Base-by-base conservation (phyloP, 2,329 filamentous ascomycete species). In the Pyrenochaeta sp. region DNA sequence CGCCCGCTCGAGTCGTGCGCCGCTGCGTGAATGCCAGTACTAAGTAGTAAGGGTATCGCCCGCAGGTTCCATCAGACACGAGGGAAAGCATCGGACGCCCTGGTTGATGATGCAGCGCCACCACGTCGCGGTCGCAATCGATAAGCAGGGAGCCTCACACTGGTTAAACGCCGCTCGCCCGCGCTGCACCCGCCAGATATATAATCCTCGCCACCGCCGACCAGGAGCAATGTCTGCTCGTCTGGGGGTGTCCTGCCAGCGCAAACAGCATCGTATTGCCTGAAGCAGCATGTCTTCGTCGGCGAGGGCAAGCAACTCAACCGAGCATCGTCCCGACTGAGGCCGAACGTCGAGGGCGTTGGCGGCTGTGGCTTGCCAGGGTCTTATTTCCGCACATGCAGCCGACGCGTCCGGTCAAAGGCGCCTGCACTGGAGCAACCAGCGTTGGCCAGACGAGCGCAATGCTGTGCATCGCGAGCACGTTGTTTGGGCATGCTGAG, bases 291-390 rank as follows among this genome's bases (percentile, higher is more conserved):
- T 43, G 49, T 41, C 52, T 44, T 43, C 48, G 42, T 45, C 38
- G 39, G 32, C 30, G 26, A 17, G 24, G 41, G 38, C 41, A 44
- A 55, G 55, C 49, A 58, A 55, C 46, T 58, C 52, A 43, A 45
- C 55, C 55, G 55, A 58, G 52, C 52, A 40, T 49, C 37, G 37
- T 38, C 40, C 47, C 49, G 55, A 51, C 44, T 31, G 41, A 45
- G 46, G 52, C 55, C 55, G 52, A 57, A 45, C 45, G 41, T 48
- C 36, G 19, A 31, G 38, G 41, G 48, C 37, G 44, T 28, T 51
- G 47, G 49, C 55, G 53, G 52, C 44, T 58, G 55, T 58, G 55
- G 55, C 55, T 55, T 42, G 37, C 48, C 38, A 49, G 51, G 51
- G 47, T 44, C 30, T 53, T 55, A 55, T 61, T 52, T 55, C 54